These are phyloP conservation scores for Bonia amplexicaulis DNA, from an alignment of 176 grass and related monocot genomes.

Conservation along the genomic window DNA sequence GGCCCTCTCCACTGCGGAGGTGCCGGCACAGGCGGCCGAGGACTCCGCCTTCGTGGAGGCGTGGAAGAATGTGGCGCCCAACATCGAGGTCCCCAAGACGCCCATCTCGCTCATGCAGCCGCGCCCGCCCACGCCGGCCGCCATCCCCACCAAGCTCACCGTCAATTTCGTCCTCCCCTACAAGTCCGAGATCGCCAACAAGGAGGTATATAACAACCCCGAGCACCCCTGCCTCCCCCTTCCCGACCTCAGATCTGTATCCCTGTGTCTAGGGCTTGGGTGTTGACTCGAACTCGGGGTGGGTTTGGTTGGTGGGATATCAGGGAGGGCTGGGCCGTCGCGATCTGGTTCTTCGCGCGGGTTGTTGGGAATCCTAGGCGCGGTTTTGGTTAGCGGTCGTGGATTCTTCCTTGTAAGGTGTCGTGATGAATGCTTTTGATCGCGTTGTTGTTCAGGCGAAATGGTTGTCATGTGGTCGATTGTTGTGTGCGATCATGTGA, in stretches of 20 bases:
- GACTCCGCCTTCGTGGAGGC: constrained; percentile 66
- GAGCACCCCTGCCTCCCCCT: not conserved
- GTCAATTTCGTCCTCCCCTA: constrained; percentile 87
- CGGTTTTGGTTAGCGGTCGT: not conserved
- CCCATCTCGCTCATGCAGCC: constrained; percentile 70
- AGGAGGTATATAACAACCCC: constrained; percentile 50
- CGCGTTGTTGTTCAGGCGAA: not conserved
- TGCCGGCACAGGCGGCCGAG: constrained; percentile 41
- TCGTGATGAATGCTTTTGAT: not conserved
- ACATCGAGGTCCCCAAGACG: constrained; percentile 57
- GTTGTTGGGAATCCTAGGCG: not conserved
- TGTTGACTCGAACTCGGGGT: not conserved
- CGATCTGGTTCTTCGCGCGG: not conserved
- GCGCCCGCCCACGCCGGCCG: constrained; percentile 56
- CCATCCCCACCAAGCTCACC: constrained; percentile 82
- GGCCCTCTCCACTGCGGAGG: constrained; percentile 38
- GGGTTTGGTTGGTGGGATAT: not conserved
- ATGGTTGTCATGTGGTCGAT: not conserved
- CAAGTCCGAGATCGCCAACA: constrained; percentile 91
- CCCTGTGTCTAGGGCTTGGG: constrained; percentile 21
- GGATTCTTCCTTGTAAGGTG: not conserved
- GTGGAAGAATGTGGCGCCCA: constrained; percentile 73
- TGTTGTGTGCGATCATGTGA: not conserved
- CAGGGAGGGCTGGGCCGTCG: not conserved
- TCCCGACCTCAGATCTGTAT: constrained; percentile 30